Base-by-base conservation (phyloP, 306 rosid genomes). In the Neltuma alba region DNA sequence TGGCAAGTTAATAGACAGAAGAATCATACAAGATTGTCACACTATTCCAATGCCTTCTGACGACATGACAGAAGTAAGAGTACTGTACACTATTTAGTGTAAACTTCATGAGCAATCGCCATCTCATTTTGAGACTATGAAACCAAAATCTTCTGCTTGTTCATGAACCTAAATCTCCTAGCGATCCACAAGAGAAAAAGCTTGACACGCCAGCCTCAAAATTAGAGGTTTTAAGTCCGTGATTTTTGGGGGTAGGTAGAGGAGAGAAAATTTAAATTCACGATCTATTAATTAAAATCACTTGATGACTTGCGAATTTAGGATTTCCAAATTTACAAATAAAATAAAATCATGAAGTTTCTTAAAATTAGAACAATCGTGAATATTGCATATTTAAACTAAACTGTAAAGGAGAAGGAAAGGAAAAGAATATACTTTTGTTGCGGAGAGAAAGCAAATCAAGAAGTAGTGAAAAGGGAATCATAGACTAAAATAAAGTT, bases 101-200 rank as follows among this genome's bases (percentile, higher is more conserved):
- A 13, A 54, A 73, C 48, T 54, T 23, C 50, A 54, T 37, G 77
- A 73, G 36, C 64, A 54, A 37, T 69, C 74, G 15, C 21, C 16
- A 73, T 72, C 76, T 33, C 34, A 21, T 21, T 10, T 40, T 50
- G 48, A 21, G 36, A 73, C 60, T 54, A 8, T 34, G 48, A 52
- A n/a, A n/a, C 18, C 48, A 47, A n/a, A 30, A 48, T 72, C 44
- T 33, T 18, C 5, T 30, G 61, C 76, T 30, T 31, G 76, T 47
- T 15, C 75, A 27, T 30, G 62, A 6, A 33, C 27, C 21, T 50
- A 15, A 15, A 71, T 42, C 48, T 54, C 30, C 30, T 33, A 6
- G 21, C 14, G 48, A 48, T 48, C 41, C 16, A 9, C 31, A n/a
- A 33, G 31, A 2, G 30, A 48, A 18, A 18, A 18, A 0, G 44